A percentile compares a stretch with the other conserved stretches of the same genome.
phyloP scores from a whole-genome alignment of 495 filamentous ascomycete species.

The Lasiosphaeria ovina region DNA sequence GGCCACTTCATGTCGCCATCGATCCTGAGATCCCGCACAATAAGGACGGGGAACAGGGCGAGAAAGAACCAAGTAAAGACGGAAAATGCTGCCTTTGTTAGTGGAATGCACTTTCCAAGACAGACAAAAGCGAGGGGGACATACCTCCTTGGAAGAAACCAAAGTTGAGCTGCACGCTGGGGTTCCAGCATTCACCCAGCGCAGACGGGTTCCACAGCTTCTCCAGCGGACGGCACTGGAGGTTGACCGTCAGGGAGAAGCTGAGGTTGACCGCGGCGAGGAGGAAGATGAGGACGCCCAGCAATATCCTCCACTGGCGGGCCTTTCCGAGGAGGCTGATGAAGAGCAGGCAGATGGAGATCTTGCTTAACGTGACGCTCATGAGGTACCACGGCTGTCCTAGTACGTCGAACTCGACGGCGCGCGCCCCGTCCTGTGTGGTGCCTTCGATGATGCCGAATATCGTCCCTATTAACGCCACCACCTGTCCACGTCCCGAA shows the following conservation, averaged over 20 bases:
- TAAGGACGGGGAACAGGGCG: constrained; percentile 32
- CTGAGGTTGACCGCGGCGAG: constrained; percentile 35
- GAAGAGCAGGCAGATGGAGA: constrained; percentile 37
- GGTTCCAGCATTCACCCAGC: constrained; percentile 30
- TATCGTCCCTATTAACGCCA: constrained; percentile 34
- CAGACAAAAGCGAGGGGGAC: constrained; percentile 2
- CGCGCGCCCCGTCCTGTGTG: constrained; percentile 20
- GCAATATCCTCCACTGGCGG: constrained; percentile 30
- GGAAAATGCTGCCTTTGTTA: constrained; percentile 28
- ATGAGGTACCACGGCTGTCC: constrained; percentile 39
- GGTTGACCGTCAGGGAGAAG: constrained; percentile 30
- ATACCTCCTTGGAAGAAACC: constrained; percentile 38
- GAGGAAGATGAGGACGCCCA: constrained; percentile 29
- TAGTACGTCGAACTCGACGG: constrained; percentile 34
- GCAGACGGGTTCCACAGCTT: constrained; percentile 34
- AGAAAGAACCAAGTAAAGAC: constrained; percentile 39
- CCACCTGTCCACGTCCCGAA: constrained; percentile 20
- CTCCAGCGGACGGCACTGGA: constrained; percentile 39
- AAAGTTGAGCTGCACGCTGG: constrained; percentile 35
- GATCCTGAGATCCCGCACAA: constrained; percentile 29
- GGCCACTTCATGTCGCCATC: constrained; percentile 30
- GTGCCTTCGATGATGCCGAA: constrained; percentile 34
- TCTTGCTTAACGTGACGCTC: constrained; percentile 37
- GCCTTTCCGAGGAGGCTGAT: constrained; percentile 26
- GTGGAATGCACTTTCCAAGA: neutral